phyloP scores from a whole-genome alignment of 2,329 filamentous ascomycete species.

The Ophiostoma fasciatum region DNA sequence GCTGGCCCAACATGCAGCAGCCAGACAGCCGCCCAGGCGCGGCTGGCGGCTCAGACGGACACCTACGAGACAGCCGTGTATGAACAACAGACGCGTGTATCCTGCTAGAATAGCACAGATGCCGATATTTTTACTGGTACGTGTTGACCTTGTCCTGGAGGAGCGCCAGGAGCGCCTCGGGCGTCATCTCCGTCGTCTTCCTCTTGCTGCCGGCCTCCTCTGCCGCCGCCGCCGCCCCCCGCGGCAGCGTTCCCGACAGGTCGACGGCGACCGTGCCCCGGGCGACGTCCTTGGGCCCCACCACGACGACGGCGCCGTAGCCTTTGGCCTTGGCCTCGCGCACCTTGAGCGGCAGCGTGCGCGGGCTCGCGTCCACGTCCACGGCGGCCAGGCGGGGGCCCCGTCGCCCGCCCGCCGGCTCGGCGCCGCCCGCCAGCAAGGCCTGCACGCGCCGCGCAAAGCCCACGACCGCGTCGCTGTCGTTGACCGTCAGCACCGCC shows the following conservation, averaged over 20 bases:
- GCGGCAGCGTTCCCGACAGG: conserved; percentile 13
- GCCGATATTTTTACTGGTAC: conserved; percentile 29
- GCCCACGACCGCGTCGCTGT: conserved; percentile 35
- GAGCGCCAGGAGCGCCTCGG: conserved; percentile 28
- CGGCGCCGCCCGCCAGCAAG: conserved; percentile 31
- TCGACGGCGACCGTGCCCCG: conserved; percentile 39
- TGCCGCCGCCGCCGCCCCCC: not conserved
- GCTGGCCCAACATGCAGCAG: too few species aligned
- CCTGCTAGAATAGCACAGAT: too few species aligned
- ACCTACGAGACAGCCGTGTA: too few species aligned
- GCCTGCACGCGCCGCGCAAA: conserved; percentile 33
- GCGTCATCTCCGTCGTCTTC: conserved; percentile 20
- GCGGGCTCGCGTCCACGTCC: conserved; percentile 51
- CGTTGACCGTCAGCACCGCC: conserved; percentile 58
- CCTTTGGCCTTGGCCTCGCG: conserved; percentile 55
- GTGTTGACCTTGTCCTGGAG: conserved; percentile 31
- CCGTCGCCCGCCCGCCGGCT: conserved; percentile 23
- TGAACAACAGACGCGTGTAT: too few species aligned
- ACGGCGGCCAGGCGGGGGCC: conserved; percentile 46
- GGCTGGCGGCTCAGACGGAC: too few species aligned
- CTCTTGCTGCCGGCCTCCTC: not conserved
- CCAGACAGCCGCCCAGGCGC: too few species aligned
- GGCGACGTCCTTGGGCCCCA: conserved; percentile 53
- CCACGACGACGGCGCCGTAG: conserved; percentile 59
- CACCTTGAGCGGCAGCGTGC: conserved; percentile 53